Base-by-base conservation (phyloP, 768 basidiomycete species). In the Tylopilus vinaceipallidus region DNA sequence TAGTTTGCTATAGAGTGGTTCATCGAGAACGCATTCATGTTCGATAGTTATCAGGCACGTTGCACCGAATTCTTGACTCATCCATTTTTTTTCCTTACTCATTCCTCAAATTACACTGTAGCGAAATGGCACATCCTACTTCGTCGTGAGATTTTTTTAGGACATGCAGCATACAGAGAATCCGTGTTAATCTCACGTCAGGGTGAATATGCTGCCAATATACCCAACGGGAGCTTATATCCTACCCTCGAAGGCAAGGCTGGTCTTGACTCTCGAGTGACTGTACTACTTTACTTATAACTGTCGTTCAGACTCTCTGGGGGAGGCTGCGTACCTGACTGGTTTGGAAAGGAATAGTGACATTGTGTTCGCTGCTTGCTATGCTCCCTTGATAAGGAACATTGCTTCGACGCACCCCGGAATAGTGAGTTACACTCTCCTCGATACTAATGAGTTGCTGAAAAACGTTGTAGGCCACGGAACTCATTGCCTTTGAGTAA, bases 251-350 rank as follows among this genome's bases (percentile, higher is more conserved):
- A 76, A 57, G 71, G 80, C 81, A 52, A 41, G 70, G 10, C 59
- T n/a, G n/a, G n/a, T n/a, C n/a, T n/a, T n/a, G 2, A 17, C 2
- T n/a, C 43, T 42, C 16, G 24, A 11, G 27, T 14, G 6, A 19
- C 8, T 19, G 20, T 10, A 33, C 23, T 6, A 7, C 10, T 19
- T 49, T 23, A 32, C 11, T 13, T 12, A 24, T 16, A 16, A 22
- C 22, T 8, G 20, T 16, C 10, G 14, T 38, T 16, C 39, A 79
- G 79, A 73, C 49, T 64, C 80, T 14, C 60, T 74, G 6, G 77
- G 73, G 16, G 83, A 84, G 57, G 84, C 82, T 3, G 80, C 80
- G 0, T 86, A 80, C 58, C 84, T 85, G 82, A 84, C 79, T 9
- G 83, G 83, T 3, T 61, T 84, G 12, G 83, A 86, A 30, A 61